phyloP scores from a whole-genome alignment of 1,284 basidiomycete species.

The Rhodofomes roseus region DNA sequence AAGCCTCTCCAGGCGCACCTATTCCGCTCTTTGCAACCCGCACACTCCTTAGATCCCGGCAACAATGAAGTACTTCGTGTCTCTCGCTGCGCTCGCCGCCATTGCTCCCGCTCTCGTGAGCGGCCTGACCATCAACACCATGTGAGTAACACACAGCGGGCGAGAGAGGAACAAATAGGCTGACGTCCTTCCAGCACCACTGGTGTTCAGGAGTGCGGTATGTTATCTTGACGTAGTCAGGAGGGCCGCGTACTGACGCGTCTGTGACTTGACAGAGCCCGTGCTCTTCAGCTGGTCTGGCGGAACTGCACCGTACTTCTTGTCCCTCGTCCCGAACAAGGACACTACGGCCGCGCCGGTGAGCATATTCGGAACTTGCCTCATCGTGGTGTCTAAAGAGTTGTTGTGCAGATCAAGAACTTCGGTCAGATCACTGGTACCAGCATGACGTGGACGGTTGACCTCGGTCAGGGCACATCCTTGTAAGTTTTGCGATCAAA shows the following conservation, averaged over 20 bases:
- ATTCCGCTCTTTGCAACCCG: conserved; percentile 10
- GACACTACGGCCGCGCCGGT: conserved; percentile 1
- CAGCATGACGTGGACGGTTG: conserved; percentile 58
- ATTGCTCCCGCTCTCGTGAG: conserved; percentile 39
- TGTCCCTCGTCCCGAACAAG: conserved; percentile 59
- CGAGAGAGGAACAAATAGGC: background rate
- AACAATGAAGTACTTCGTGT: conserved; percentile 49
- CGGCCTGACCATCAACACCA: conserved; percentile 58
- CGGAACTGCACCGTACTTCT: conserved; percentile 59
- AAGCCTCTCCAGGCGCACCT: background rate
- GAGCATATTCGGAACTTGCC: background rate
- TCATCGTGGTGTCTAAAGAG: background rate
- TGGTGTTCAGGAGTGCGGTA: conserved; percentile 54
- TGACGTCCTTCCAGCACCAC: background rate
- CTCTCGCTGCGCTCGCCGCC: conserved; percentile 42
- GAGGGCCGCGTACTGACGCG: background rate
- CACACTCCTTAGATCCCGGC: conserved; percentile 7
- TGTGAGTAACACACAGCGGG: conserved; percentile 41
- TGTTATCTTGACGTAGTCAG: conserved; percentile 19
- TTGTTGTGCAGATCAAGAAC: conserved; percentile 41
- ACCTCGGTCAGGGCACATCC: conserved; percentile 45
- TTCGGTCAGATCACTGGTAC: conserved; percentile 47
- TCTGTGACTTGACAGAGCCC: conserved; percentile 43
- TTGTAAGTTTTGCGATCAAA: conserved; percentile 44
- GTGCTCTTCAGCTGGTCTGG: conserved; percentile 51